Evolutionary conservation across 106 monocot genomes (phyloP).

Genomic region (Cymbidium sinense): DNA sequence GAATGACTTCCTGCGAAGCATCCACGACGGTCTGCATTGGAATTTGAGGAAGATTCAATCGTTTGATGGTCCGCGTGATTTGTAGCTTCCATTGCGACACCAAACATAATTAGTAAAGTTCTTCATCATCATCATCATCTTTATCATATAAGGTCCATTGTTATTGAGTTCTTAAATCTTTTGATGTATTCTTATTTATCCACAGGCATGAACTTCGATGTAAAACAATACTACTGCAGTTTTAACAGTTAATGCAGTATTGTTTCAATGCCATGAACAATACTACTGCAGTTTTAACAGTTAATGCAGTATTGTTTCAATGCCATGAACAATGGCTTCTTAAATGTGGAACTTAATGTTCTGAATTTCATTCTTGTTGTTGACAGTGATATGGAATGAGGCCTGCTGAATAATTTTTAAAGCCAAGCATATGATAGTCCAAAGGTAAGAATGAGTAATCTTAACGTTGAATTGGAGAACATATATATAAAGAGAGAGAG

Average conservation of each 20-base stretch:
- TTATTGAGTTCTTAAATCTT: no score
- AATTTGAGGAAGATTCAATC: constrained; percentile 88
- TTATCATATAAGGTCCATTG: no score
- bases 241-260: not conserved
- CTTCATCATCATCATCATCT: not conserved
- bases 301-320: not conserved
- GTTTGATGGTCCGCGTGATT: constrained; percentile 68
- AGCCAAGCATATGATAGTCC: not conserved
- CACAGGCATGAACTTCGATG: not conserved
- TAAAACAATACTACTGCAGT: not conserved
- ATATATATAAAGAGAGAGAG: no score
- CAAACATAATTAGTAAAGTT: not conserved
- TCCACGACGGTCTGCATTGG: constrained; percentile 98
- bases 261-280: not conserved
- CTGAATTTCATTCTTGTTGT: not conserved
- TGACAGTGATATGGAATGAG: not conserved
- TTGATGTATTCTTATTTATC: not conserved
- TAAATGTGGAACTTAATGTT: not conserved
- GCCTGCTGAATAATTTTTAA: not conserved
- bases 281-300: no score
- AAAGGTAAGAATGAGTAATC: not conserved
- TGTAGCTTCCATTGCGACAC: not conserved
- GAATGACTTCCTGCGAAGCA: constrained; percentile 83
- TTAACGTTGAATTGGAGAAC: not conserved
- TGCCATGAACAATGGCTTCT: not conserved